Base-by-base conservation (phyloP, 306 rosid genomes). In the Rosa rugosa region DNA sequence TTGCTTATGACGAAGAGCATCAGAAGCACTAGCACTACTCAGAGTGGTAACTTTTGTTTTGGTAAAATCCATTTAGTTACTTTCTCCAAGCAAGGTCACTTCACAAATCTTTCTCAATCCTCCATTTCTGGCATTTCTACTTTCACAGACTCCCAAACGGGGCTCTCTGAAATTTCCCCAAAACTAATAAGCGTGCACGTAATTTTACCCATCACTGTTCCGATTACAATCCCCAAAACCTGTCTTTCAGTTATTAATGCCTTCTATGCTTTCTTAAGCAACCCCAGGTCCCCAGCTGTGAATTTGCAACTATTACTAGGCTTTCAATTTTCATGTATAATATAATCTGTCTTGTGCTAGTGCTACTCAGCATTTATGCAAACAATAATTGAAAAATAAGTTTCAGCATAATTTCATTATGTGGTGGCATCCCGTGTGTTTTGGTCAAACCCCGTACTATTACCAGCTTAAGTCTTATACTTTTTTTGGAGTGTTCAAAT, bases 71-170 rank as follows among this genome's bases (percentile, higher is more conserved):
- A 6, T 54, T 11, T 16, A 4, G 5, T 25, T 8, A 42, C 41
- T 49, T 8, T 46, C 34, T 8, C 51, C 71, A 47, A 25, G 83
- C 72, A 49, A 53, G 17, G 82, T 82, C 86, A 73, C 70, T n/a
- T 83, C 86, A 77, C 14, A 36, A 60, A 68, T 80, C 84, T 63
- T 79, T 77, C 53, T 50, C 82, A 76, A 77, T 83, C 77, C 62
- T 76, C 80, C 47, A 62, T 53, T 53, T 77, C 45, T 59, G 71
- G 73, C 38, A 64, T 17, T 64, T 12, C 4, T 13, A 23, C 14
- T 46, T 4, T 56, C 75, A 34, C 74, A 18, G 18, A 76, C 47
- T 49, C 57, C 60, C 54, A 41, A 42, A 45, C 0, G n/a, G n/a
- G n/a, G n/a, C n/a, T 64, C 69, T 64, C 69, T 64, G 45, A 17